Conservation (phyloP, 2,329 filamentous ascomycete species). For the Aspergillus sp. region DNA sequence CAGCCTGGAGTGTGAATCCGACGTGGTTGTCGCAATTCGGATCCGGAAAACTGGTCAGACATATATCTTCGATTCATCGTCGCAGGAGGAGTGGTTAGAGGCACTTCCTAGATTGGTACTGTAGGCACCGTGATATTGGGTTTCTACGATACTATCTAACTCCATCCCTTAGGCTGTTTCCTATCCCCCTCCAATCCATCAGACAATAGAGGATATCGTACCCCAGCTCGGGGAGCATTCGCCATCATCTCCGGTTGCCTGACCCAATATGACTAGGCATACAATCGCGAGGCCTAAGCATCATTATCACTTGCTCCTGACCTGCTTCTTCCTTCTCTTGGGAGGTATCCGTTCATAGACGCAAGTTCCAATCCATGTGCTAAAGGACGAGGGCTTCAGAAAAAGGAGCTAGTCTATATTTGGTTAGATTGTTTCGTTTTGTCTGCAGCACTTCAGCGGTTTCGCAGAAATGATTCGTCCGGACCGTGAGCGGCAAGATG, state of each 20-base stretch:
- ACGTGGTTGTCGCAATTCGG: too few species aligned
- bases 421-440: background rate
- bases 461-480: too few species aligned
- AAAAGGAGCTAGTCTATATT: background rate
- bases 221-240: too few species aligned
- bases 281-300: too few species aligned
- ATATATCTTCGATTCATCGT: conserved; percentile 17
- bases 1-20: too few species aligned
- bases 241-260: too few species aligned
- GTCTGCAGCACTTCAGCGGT: too few species aligned
- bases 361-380: background rate
- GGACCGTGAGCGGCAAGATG: too few species aligned
- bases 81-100: background rate
- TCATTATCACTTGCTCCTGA: background rate
- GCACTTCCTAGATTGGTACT: background rate
- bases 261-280: too few species aligned
- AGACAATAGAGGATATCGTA: too few species aligned
- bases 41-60: too few species aligned
- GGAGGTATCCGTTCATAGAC: background rate
- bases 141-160: background rate
- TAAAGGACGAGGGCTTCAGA: background rate
- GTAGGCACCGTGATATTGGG: background rate
- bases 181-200: background rate
- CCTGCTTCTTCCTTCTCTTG: background rate
- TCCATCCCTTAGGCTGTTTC: background rate